Base-by-base conservation (phyloP, 2,329 filamentous ascomycete species). In the Blastomyces percursus region DNA sequence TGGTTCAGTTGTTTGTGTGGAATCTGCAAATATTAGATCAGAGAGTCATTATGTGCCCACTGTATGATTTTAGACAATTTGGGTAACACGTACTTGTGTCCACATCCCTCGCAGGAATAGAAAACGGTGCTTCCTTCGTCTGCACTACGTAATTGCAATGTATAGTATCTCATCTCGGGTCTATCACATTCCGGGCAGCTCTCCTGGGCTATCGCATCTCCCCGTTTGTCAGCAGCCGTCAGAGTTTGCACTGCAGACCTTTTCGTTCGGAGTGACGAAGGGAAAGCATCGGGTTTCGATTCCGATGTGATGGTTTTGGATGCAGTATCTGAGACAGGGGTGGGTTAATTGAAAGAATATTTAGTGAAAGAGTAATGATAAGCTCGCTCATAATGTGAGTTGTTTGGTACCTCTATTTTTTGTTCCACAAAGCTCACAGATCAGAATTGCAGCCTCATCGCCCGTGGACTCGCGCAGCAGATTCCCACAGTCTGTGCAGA, bases 61-160 rank as follows among this genome's bases (percentile, higher is more conserved):
- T 59, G 42, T 48, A 59, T 32, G 16, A 48, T 21, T 32, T 24
- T 55, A 30, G 52, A 30, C n/a, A 6, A 58, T n/a, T 27, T 44
- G 24, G 40, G n/a, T n/a, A 12, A 14, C 30, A 42, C 21, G 16
- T 83, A 92, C 88, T 89, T 92, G 76, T 90, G 80, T 64, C 90
- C 90, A 73, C 92, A 96, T 46, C 27, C 42, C 63, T 91, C 86
- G 77, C 92, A 96, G 64, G 82, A 87, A 77, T 91, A 96, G 71
- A 96, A 95, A 61, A 96, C 85, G 0, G 93, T 96, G 67, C 88
- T 90, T 65, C 94, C 94, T 84, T 97, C 93, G 74, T 99, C 94
- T 61, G 93, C 94, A 80, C 91, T 87, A 69, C 93, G 87, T 70
- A 96, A 79, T 74, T 99, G 94, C 64, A 91, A 85, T 2, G 88